Conservation (phyloP, 768 basidiomycete species). For the Lentinula sp. region DNA sequence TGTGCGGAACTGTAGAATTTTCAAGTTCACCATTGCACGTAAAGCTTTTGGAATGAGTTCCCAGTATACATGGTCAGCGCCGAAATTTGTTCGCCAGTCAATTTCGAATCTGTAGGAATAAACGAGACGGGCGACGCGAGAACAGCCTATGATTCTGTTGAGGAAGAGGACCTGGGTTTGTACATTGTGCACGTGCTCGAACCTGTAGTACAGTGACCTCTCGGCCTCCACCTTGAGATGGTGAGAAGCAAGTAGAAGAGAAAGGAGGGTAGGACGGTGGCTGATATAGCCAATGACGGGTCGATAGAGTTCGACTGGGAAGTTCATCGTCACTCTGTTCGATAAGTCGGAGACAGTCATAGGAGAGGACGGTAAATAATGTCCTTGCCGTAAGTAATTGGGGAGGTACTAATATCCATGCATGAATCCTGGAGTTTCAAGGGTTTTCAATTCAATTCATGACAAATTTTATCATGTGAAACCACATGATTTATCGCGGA, state of each 20-base stretch:
- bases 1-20: neutral
- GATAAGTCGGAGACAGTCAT: neutral
- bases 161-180: neutral
- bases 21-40: neutral
- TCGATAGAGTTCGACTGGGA: neutral
- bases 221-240: neutral
- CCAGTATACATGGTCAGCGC: neutral
- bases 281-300: neutral
- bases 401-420: neutral
- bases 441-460: neutral
- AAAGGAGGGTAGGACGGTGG: neutral
- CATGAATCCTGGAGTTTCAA: neutral
- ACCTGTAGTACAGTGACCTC: neutral
- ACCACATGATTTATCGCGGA: neutral
- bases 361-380: neutral
- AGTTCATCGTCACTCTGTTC: neutral
- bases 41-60: neutral
- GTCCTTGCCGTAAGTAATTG: neutral
- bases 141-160: neutral
- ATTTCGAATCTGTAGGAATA: neutral
- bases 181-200: neutral
- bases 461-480: conserved; percentile 1
- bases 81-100: conserved; percentile 3
- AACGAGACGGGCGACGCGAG: neutral
- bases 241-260: neutral